Percentiles rank a stretch among this genome's conserved stretches.
Evolutionary conservation across 169 alveolate genomes (phyloP).

Genomic region (Plasmodium malariae): DNA sequence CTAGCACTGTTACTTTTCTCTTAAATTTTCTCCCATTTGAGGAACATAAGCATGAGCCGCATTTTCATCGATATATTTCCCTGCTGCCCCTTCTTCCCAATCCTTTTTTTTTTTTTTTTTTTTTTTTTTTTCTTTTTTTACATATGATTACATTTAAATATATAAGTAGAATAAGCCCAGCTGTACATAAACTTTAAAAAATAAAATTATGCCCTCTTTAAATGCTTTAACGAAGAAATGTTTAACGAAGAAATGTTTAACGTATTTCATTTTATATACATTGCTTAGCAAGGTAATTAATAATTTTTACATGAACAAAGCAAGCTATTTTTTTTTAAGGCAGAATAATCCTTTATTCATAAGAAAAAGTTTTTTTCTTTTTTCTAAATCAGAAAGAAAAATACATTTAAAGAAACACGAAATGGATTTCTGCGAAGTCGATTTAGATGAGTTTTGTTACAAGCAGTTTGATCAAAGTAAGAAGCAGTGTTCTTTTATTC

Average conservation of each 20-base stretch:
- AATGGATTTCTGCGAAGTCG: conserved; percentile 67
- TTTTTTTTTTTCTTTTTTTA: not conserved
- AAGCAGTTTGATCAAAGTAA: conserved; percentile 83
- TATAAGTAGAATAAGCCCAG: too few relatives aligned
- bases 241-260: not conserved
- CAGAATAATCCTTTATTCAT: not conserved
- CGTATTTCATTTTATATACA: not conserved
- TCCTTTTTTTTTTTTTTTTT: not conserved
- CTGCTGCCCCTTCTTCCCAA: not conserved
- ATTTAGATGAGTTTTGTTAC: conserved; percentile 82
- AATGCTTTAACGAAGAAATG: not conserved
- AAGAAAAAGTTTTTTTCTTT: not conserved
- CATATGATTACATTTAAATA: not conserved
- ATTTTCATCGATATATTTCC: too few relatives aligned
- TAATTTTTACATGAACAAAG: conserved; percentile 14
- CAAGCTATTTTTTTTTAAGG: not conserved
- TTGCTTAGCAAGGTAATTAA: not conserved
- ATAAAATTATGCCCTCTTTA: not conserved
- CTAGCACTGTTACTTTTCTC: too few relatives aligned
- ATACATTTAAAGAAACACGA: not conserved
- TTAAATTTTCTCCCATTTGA: too few relatives aligned
- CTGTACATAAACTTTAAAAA: not conserved
- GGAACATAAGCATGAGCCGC: too few relatives aligned
- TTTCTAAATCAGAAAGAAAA: conserved; percentile 15
- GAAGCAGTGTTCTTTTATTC: conserved; percentile 79